A percentile compares a stretch with the other conserved stretches of the same genome.
Conservation (phyloP, 73 alveolate species). For the Tetrahymena borealis region DNA sequence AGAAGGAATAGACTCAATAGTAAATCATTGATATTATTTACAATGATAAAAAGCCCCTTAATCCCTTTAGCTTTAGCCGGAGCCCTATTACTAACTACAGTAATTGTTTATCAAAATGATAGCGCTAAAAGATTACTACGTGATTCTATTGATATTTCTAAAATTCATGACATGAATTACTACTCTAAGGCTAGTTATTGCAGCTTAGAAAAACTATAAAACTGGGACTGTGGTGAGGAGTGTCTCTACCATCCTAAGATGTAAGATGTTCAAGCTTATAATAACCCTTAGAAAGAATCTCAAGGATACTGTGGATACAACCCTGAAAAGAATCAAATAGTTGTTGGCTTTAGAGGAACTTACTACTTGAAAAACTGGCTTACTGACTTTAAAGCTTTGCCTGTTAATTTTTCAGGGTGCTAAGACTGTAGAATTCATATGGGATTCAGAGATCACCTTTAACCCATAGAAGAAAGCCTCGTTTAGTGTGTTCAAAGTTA, state of each 20-base stretch:
- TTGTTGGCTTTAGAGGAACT: neutral
- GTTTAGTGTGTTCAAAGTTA: neutral
- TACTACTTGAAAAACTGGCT: neutral
- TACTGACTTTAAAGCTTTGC: neutral
- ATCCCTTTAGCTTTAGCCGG: too few species aligned
- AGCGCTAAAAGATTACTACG: neutral
- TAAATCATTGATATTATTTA: too few species aligned
- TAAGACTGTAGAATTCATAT: neutral
- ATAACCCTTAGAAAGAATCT: neutral
- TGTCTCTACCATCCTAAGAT: neutral
- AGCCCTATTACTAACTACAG: too few species aligned
- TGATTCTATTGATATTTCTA: neutral
- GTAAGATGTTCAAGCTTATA: neutral
- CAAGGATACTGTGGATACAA: neutral
- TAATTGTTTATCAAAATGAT: too few species aligned
- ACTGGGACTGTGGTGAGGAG: neutral
- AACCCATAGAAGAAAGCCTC: neutral
- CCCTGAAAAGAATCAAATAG: neutral
- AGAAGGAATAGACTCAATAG: too few species aligned
- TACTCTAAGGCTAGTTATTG: neutral
- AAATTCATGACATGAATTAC: neutral
- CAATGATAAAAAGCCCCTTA: too few species aligned
- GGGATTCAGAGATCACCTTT: neutral
- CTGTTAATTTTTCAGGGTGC: neutral
- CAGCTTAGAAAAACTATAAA: neutral